Evolutionary conservation across 345 rosid species (phyloP).

Genomic region (Leavenworthia alabamica): DNA sequence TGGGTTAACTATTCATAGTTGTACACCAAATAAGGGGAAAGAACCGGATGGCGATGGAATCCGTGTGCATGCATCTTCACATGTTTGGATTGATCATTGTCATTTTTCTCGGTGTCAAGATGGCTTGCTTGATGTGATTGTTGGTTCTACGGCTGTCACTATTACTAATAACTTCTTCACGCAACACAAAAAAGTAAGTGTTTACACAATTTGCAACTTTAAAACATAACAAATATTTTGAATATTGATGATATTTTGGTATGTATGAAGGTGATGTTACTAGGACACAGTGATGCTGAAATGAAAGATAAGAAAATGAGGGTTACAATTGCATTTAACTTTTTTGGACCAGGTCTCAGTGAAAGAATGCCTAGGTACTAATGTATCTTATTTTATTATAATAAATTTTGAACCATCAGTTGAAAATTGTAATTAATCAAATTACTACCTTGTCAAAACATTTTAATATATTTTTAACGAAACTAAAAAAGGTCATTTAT

Average conservation of each 20-base stretch:
- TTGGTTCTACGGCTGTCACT: conserved; percentile 64
- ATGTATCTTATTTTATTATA: background rate
- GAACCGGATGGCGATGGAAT: conserved; percentile 69
- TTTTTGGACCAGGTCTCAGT: conserved; percentile 54
- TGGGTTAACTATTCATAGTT: conserved; percentile 67
- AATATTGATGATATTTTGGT: background rate
- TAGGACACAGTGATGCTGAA: conserved; percentile 52
- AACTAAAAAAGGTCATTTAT: too few relatives aligned
- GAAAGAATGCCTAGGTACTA: conserved; percentile 81
- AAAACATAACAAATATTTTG: background rate
- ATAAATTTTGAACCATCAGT: too few relatives aligned
- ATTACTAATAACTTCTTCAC: conserved; percentile 62
- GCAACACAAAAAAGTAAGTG: conserved; percentile 55
- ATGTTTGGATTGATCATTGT: conserved; percentile 82
- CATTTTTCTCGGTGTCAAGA: conserved; percentile 47
- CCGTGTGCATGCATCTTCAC: conserved; percentile 46
- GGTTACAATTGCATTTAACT: conserved; percentile 66
- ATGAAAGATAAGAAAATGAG: conserved; percentile 59
- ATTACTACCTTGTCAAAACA: too few relatives aligned
- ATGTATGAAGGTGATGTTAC: conserved; percentile 46
- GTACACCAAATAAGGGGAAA: conserved; percentile 40
- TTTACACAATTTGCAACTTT: background rate
- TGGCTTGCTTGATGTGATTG: conserved; percentile 67
- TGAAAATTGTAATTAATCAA: too few relatives aligned
- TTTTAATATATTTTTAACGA: too few relatives aligned